Base-by-base conservation (phyloP, 2,329 filamentous ascomycete genomes). In the Macrophomina tecta region DNA sequence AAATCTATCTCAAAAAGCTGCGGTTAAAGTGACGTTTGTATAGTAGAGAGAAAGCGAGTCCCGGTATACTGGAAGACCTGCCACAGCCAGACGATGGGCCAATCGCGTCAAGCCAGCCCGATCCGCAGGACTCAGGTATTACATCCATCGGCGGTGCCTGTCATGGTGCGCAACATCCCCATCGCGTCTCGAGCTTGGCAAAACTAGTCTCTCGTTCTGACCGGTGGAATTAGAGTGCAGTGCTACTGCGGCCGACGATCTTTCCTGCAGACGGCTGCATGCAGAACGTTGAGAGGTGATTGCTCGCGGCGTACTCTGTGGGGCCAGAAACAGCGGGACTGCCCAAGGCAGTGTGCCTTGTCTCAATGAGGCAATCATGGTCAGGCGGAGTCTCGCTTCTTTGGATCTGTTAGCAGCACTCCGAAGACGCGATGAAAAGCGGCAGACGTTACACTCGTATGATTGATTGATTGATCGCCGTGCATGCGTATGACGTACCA, bases 271-370 rank as follows among this genome's bases (percentile, higher is more conserved):
- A 42, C 40, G 61, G 49, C 51, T 46, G 63, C 63, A 65, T 65
- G 63, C 63, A 65, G 51, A 56, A 46, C 63, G 63, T 65, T 65
- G 51, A 48, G 48, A 65, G 51, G 40, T 49, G 63, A 65, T 56
- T 53, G 63, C 63, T 65, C 52, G 56, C 62, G 30, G 49, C 16
- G 38, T 48, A 55, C 49, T 64, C 32, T 49, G 48, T 52, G 48
- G 61, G 48, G 48, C 49, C 23, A 64, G 23, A 64, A 36, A 45
- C 61, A 48, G 23, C 23, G 23, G 23, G 61, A 38, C 34, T 11
- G 48, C 23, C 61, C 61, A 53, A 53, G 61, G 53, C 61, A 45
- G 42, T 53, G 38, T 18, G 23, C 38, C 34, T 38, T 36, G 34
- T 23, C 32, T 45, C 30, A 64, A 64, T 53, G 7, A 38, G 58